Evolutionary conservation across 768 basidiomycete species (phyloP), one percentile per base, ranked within the genome.

Genomic region (Hericium alpestre): DNA sequence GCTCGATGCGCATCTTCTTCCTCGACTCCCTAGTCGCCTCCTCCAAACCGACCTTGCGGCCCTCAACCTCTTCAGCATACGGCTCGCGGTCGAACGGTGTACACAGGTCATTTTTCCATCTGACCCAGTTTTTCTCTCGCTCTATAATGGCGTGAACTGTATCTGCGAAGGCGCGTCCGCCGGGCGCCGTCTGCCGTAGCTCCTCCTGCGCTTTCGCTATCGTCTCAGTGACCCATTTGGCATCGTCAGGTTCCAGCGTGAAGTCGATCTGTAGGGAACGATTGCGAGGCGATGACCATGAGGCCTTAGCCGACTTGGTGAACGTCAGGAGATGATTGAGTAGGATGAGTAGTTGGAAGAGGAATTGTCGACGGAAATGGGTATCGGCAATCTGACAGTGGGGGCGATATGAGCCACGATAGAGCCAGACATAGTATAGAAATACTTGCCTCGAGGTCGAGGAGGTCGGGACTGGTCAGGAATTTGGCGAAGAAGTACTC

Each of bases 401-500:
- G 5, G 38, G 7, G 32, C 25, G 2, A 22, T 15, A 11, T 12
- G 43, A 37, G 16, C 38, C 23, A n/a, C 22, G 16, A 20, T 57
- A 15, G 46, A 43, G 20, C 18, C 5, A 41, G 18, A 20, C 9
- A 18, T 1, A 13, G 23, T 51, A 2, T n/a, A 47, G 20, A 7
- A 9, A 5, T 20, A 18, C 76, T 52, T 53, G 92, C 93, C 79
- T 96, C 92, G 50, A 93, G 83, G 53, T 89, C 91, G 15, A 93
- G 74, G 20, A 96, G 73, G 56, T 93, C 90, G 0, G 89, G 85
- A 60, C 83, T 91, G 0, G 93, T 95, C 55, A 96, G 72, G 71
- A 92, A 94, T 70, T 94, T 96, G 39, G 93, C 90, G 65, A 93
- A 94, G 72, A 94, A 95, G 66, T 93, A 93, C 59, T 93, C 86